Conservation (phyloP, 192 early-diverging fungal species). For the Backusella tarrabulga region DNA sequence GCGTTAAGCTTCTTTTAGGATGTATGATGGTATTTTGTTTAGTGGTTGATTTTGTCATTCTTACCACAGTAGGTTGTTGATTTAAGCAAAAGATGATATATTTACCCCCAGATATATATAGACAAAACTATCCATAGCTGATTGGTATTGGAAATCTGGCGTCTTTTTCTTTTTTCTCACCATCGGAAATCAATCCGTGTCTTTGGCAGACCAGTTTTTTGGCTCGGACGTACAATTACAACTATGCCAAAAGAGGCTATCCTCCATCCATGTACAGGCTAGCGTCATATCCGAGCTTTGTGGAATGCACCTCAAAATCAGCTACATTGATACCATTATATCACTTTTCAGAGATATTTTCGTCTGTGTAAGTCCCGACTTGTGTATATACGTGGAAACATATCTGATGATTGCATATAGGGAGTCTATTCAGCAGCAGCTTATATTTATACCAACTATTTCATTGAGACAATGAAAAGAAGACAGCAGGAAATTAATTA, state of each 20-base stretch:
- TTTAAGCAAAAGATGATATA: background rate
- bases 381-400: background rate
- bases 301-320: background rate
- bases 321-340: background rate
- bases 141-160: conserved; percentile 28
- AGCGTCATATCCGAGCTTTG: background rate
- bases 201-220: background rate
- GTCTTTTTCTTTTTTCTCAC: conserved; percentile 18
- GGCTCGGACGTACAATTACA: background rate
- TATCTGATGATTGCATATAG: background rate
- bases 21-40: conserved; percentile 18
- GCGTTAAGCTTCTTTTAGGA: background rate
- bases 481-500: background rate
- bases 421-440: background rate
- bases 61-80: conserved; percentile 18
- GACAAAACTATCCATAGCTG: conserved; percentile 16
- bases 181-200: background rate
- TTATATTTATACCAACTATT: background rate
- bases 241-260: background rate
- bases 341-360: conserved; percentile 1
- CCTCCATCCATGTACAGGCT: background rate
- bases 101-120: background rate
- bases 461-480: background rate
- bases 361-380: background rate
- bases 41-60: conserved; percentile 17